Conservation (phyloP, 225 moss, liverwort and hornwort species). For the Marchantia polymorpha region DNA sequence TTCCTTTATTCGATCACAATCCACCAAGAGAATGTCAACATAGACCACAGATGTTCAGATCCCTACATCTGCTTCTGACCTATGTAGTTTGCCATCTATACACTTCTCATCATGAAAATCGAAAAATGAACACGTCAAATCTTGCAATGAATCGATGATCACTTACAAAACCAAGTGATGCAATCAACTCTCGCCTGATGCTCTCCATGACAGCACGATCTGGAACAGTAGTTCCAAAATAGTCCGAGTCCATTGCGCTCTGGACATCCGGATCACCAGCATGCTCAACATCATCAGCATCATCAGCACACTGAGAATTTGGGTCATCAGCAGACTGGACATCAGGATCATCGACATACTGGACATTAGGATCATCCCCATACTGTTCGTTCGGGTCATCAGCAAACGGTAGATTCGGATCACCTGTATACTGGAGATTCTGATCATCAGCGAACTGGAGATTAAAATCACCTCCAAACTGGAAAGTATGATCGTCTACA, state of each 20-base stretch:
- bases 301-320: constrained; percentile 6
- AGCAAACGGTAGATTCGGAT: too few relatives aligned
- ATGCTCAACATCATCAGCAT: not conserved
- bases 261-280: constrained; percentile 28
- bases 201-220: constrained; percentile 69
- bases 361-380: not conserved
- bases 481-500: too few relatives aligned
- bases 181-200: constrained; percentile 57
- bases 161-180: not conserved
- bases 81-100: constrained; percentile 14
- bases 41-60: not conserved
- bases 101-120: constrained; percentile 12
- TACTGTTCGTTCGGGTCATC: not conserved
- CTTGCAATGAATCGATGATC: not conserved
- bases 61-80: not conserved
- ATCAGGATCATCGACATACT: not conserved
- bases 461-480: too few relatives aligned
- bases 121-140: not conserved
- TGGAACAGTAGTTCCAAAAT: constrained; percentile 53
- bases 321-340: not conserved
- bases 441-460: too few relatives aligned
- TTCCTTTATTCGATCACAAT: not conserved
- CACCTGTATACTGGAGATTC: too few relatives aligned
- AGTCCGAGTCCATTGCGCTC: constrained; percentile 50
- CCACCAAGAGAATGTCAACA: not conserved